Base-by-base conservation (phyloP, 306 rosid species). In the Cercis canadensis region DNA sequence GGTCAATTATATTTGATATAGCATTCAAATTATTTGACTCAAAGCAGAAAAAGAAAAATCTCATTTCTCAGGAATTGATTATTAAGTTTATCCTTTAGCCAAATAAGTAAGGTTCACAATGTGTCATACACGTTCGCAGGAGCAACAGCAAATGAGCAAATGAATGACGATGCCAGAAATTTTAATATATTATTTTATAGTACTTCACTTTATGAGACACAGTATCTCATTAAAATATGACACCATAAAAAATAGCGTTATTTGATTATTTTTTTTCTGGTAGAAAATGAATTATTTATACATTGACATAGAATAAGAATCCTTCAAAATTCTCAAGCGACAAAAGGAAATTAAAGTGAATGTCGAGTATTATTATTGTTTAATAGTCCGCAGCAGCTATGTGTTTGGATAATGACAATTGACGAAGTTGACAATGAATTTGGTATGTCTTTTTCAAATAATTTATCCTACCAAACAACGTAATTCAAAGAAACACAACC, bases 191-290 rank as follows among this genome's bases (percentile, higher is more conserved):
- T 63, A 29, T 44, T 63, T 4, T 16, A 8, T 8, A 41, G 29
- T 45, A 43, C 69, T 45, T 45, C 69, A n/a, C 69, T 63, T 63
- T 63, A 45, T 45, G 69, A n/a, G 56, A 46, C 69, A 63, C 41
- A 6, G 21, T 4, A 63, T 45, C 69, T 44, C 9, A 45, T 29
- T 45, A 45, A 45, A 63, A 45, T 29, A 63, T 6, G 12, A 12
- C 55, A 63, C 19, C 39, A 4, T 5, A 45, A 4, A 4, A 10
- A n/a, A 32, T 14, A 4, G n/a, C n/a, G n/a, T 24, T 24, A 24
- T 24, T 24, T 24, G 1, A 24, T 1, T 24, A 24, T 24, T 24
- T 1, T 24, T 24, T 24, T 24, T 24, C n/a, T 24, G 3, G 1
- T 1, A 24, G 29, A 24, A 24, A 24, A 3, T 24, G 68, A 44